Conservation (phyloP, 176 grass and related monocot genomes). For the Oryza officinalis region DNA sequence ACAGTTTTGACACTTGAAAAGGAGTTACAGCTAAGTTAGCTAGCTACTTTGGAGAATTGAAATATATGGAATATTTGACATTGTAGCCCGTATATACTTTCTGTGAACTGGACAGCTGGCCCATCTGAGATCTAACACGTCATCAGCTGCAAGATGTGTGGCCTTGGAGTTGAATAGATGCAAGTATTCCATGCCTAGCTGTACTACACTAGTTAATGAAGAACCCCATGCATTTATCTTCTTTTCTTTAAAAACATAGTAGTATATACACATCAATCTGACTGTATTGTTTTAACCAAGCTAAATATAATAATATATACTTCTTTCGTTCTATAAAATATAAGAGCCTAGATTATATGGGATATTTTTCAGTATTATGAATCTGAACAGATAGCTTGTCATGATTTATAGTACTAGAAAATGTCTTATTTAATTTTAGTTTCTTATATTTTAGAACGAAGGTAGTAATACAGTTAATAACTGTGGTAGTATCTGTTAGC, state of each 20-base stretch:
- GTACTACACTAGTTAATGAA: not conserved
- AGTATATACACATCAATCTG: not conserved
- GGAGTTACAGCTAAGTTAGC: too few relatives aligned
- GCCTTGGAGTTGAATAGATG: not conserved
- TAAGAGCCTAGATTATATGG: too few relatives aligned
- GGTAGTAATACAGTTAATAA: too few relatives aligned
- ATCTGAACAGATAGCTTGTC: too few relatives aligned
- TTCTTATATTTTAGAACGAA: too few relatives aligned
- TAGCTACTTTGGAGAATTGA: not conserved
- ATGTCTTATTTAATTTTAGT: too few relatives aligned
- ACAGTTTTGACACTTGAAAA: too few relatives aligned
- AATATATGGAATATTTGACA: not conserved
- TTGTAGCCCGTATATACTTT: not conserved
- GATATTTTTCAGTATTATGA: too few relatives aligned
- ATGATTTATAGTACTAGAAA: too few relatives aligned
- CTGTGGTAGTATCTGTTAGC: not conserved
- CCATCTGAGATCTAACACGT: not conserved
- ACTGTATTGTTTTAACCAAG: not conserved
- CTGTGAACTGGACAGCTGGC: not conserved
- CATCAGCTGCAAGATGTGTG: not conserved
- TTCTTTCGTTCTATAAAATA: too few relatives aligned
- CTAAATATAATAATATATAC: too few relatives aligned
- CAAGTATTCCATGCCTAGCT: not conserved
- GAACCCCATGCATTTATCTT: not conserved
- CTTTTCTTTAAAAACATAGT: not conserved